These are phyloP conservation scores for Chytriomyces sp. DNA, from an alignment of 192 early-diverging fungal species.

Conservation along the genomic window DNA sequence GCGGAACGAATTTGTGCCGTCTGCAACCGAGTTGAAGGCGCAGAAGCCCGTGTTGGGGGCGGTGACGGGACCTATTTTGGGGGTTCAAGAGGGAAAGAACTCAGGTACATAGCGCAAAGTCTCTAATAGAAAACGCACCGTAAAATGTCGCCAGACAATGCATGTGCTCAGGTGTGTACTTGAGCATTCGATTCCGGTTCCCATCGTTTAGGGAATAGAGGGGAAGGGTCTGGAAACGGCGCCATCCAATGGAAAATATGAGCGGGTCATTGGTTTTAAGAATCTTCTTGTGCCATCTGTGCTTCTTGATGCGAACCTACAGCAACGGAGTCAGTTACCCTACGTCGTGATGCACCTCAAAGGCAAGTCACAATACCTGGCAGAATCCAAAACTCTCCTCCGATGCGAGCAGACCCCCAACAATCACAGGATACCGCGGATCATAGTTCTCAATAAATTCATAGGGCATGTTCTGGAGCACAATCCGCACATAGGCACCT, in stretches of 20 bases:
- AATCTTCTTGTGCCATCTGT: slow-evolving; percentile 94
- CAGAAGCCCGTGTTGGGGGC: slow-evolving; percentile 98
- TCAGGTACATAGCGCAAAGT: not conserved
- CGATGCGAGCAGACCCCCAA: slow-evolving; percentile 84
- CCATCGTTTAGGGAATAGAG: slow-evolving; percentile 88
- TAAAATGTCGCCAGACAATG: slow-evolving; percentile 96
- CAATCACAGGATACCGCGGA: slow-evolving; percentile 85
- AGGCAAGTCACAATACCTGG: slow-evolving; percentile 49
- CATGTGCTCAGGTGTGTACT: slow-evolving; percentile 99
- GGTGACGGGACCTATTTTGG: slow-evolving; percentile 74
- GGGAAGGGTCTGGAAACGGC: slow-evolving; percentile 96
- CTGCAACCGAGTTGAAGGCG: slow-evolving; percentile 76
- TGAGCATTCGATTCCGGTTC: slow-evolving; percentile 94
- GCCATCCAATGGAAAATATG: slow-evolving; percentile 97
- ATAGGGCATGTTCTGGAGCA: slow-evolving; percentile 87
- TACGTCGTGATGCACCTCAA: not conserved
- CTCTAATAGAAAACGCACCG: slow-evolving; percentile 45
- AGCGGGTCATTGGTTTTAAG: slow-evolving; percentile 98
- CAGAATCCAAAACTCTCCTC: slow-evolving; percentile 96
- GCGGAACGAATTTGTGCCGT: slow-evolving; percentile 71
- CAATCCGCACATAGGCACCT: slow-evolving; percentile 90
- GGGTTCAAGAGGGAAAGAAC: not conserved
- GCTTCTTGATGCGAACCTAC: slow-evolving; percentile 91
- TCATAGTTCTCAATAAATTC: slow-evolving; percentile 95
- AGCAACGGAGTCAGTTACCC: not conserved